Evolutionary conservation across 2,329 filamentous ascomycete species (phyloP), one percentile per base, ranked within the genome.

Genomic region (Sordariomycetes sp.): DNA sequence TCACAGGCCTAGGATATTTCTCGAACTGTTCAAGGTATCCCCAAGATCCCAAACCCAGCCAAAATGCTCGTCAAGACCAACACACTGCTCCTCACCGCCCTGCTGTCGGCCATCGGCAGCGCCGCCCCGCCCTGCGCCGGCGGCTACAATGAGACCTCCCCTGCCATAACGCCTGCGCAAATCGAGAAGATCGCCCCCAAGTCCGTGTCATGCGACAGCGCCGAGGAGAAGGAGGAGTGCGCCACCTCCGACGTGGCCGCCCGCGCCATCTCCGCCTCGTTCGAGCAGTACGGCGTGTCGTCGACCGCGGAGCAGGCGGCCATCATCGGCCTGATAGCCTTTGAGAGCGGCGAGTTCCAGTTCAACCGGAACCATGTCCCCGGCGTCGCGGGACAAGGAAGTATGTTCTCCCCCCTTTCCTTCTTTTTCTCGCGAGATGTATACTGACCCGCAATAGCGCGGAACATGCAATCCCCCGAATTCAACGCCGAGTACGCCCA

Each of bases 291-390:
- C 74, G 62, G 69, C 3, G 73, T 91, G 64, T 76, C 71, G 54
- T 69, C 69, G 37, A 71, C 72, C 24, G 79, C 76, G 24, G 81
- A 87, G 64, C 84, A 88, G 67, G 89, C 89, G 7, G 88, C 85
- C 24, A 70, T 92, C 18, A 67, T 94, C 51, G 77, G 85, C 14
- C 76, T 90, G 66, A 87, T 89, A 74, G 81, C 86, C 12, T 85
- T 85, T 67, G 90, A 95, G 73, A 83, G 81, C 1, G 82, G 59
- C 24, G 78, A 85, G 61, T 89, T 92, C 72, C 77, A 80, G 65
- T 92, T 82, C 78, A 89, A 86, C 71, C 79, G 77, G 69, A 90
- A 91, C 71, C 74, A 83, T 64, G 62, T 57, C 37, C 72, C 74
- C 62, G 79, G 77, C n/a, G 66, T 72, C 0, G 77, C 85, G 0